Base-by-base conservation (phyloP, 345 rosid species). In the Lenwebbia sp. region DNA sequence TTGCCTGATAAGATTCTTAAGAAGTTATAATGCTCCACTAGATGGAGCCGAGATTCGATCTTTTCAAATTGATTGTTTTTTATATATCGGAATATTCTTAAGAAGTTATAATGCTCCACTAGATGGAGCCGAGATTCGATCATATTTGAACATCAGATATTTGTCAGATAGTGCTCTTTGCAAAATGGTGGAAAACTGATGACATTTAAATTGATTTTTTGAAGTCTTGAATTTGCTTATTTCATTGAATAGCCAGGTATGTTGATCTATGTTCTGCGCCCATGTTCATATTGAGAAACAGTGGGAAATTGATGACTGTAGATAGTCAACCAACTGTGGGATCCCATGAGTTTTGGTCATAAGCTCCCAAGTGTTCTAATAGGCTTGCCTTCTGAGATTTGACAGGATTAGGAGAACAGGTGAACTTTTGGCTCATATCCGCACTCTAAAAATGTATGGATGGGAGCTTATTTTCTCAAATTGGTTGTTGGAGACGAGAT, bases 391-490 rank as follows among this genome's bases (percentile, higher is more conserved):
- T 65, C 23, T 65, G 76, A 30, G 76, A 65, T 30, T 84, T 88
- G 83, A 86, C 91, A 96, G 98, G 95, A 94, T 96, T 88, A 95
- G 98, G 84, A 94, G 91, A 89, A 94, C 98, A 37, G 99, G 96
- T 82, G 98, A 96, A 92, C 93, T 95, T 91, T 89, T 95, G 91
- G 88, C 96, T 11, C 92, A 96, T 91, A 92, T 96, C 78, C 96
- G 94, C 55, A 95, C 97, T 88, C 88, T 96, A 70, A 96, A 95
- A 91, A 95, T 95, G 98, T 95, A 95, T 88, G 90, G 94, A 7
- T 96, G 98, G 99, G 99, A 96, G 88, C 90, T 89, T 57, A 91
- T 93, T 86, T 96, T 95, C 90, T 95, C 98, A 88, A 55, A 89
- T 87, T 92, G 98, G 96, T 84, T 96, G 88, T 94, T 88, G 92